Evolutionary conservation across 768 basidiomycete genomes (phyloP).

Genomic region (Coprinopsis sp.): DNA sequence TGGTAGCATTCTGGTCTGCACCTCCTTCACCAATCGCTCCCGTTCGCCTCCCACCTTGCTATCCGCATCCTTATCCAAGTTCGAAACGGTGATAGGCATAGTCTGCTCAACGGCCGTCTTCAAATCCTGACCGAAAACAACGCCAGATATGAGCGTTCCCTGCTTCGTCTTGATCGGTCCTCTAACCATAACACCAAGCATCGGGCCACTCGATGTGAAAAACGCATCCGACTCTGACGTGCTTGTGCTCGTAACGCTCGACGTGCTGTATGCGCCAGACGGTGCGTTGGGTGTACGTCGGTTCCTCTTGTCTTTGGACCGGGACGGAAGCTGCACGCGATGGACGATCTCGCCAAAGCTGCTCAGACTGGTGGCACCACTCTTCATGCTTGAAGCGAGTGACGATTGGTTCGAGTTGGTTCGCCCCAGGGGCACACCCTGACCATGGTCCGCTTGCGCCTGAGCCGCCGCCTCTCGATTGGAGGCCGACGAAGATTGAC

Average conservation of each 20-base stretch:
- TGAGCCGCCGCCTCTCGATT: conserved; percentile 20
- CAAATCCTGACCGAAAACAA: conserved; percentile 68
- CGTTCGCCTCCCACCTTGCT: not conserved
- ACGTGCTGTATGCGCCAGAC: conserved; percentile 54
- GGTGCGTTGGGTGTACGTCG: conserved; percentile 57
- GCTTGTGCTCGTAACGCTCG: conserved; percentile 36
- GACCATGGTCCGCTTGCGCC: conserved; percentile 23
- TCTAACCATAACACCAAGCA: conserved; percentile 53
- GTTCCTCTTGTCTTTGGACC: conserved; percentile 28
- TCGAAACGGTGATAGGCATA: conserved; percentile 22
- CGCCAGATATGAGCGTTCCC: conserved; percentile 33
- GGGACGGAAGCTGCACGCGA: conserved; percentile 3
- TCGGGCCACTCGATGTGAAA: conserved; percentile 38
- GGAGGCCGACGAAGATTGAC: conserved; percentile 45
- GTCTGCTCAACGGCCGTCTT: conserved; percentile 26
- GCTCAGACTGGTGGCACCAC: conserved; percentile 14
- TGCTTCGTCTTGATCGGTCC: conserved; percentile 36
- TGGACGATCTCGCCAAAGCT: conserved; percentile 5
- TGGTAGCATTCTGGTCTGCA: conserved; percentile 57
- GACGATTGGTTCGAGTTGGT: conserved; percentile 35
- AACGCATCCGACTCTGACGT: conserved; percentile 48
- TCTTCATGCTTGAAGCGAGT: conserved; percentile 16
- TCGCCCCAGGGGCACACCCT: conserved; percentile 26
- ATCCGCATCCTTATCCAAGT: conserved; percentile 2
- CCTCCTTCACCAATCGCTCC: conserved; percentile 18